Conservation (phyloP, 192 early-diverging fungal genomes). For the Kappamyces sp. region DNA sequence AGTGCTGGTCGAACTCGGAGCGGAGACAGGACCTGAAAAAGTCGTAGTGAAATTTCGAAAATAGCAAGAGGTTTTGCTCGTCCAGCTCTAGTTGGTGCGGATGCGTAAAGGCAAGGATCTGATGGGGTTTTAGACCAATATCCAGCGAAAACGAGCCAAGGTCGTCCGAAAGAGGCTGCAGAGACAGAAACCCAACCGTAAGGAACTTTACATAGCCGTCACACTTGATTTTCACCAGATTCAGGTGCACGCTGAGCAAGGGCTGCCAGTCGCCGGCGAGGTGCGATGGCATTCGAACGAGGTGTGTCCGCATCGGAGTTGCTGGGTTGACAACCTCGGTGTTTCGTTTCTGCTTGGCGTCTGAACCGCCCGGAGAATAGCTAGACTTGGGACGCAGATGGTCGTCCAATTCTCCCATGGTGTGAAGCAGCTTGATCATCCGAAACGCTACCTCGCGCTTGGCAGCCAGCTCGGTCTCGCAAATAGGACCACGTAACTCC, state of each 20-base stretch:
- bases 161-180: neutral
- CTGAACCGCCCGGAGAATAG: neutral
- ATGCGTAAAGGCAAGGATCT: conserved; percentile 1
- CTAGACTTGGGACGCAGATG: conserved; percentile 54
- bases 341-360: conserved; percentile 3
- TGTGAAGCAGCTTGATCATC: conserved; percentile 64
- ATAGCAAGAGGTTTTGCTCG: neutral
- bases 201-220: neutral
- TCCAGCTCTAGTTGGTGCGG: neutral
- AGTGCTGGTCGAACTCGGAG: neutral
- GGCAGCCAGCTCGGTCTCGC: conserved; percentile 54
- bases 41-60: conserved; percentile 1
- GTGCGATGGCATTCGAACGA: conserved; percentile 1
- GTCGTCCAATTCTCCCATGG: conserved; percentile 64
- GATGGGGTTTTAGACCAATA: neutral
- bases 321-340: no score
- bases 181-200: conserved; percentile 5
- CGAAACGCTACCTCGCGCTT: conserved; percentile 67
- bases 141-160: neutral
- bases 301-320: neutral
- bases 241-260: neutral
- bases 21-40: conserved; percentile 3
- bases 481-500: conserved; percentile 15
- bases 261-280: neutral
- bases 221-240: conserved; percentile 2